These are phyloP conservation scores for Tolypocladium cylindrosporum DNA, from an alignment of 2,329 filamentous ascomycete species.

Conservation along the genomic window DNA sequence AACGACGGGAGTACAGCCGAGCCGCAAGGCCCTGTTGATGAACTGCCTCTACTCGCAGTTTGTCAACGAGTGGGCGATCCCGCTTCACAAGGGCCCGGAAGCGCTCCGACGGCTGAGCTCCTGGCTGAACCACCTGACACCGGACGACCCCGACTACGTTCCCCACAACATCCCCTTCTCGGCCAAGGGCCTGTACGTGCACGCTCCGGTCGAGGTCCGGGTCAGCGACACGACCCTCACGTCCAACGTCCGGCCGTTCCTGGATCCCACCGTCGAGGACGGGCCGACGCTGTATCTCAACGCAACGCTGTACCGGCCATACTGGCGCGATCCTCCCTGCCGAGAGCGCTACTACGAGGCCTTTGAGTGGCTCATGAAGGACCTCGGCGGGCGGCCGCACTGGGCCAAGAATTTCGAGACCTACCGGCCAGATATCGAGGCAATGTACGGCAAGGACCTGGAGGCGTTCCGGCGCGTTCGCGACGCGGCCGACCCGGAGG, in stretches of 20 bases:
- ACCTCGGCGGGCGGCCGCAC: conserved; percentile 72
- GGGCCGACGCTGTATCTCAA: conserved; percentile 81
- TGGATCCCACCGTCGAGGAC: conserved; percentile 61
- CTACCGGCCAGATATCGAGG: conserved; percentile 49
- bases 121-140: conserved; percentile 61
- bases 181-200: conserved; percentile 70
- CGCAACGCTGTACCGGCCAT: conserved; percentile 79
- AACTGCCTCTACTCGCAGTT: conserved; percentile 98
- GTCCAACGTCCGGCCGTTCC: conserved; percentile 28
- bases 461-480: conserved; percentile 58
- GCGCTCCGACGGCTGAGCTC: conserved; percentile 72
- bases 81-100: conserved; percentile 76
- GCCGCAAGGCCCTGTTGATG: conserved; percentile 76
- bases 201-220: conserved; percentile 88
- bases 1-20: conserved; percentile 69
- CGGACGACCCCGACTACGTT: conserved; percentile 55
- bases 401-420: conserved; percentile 87
- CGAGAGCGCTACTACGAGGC: conserved; percentile 72
- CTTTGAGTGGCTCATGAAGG: conserved; percentile 85
- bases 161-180: conserved; percentile 67
- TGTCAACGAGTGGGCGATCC: conserved; percentile 96
- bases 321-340: conserved; percentile 67
- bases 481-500: conserved; percentile 63
- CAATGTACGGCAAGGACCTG: conserved; percentile 61
- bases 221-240: conserved; percentile 57